These are phyloP conservation scores for Eremothecium sinecaudum DNA, from an alignment of 1,139 yeast species.

Conservation along the genomic window DNA sequence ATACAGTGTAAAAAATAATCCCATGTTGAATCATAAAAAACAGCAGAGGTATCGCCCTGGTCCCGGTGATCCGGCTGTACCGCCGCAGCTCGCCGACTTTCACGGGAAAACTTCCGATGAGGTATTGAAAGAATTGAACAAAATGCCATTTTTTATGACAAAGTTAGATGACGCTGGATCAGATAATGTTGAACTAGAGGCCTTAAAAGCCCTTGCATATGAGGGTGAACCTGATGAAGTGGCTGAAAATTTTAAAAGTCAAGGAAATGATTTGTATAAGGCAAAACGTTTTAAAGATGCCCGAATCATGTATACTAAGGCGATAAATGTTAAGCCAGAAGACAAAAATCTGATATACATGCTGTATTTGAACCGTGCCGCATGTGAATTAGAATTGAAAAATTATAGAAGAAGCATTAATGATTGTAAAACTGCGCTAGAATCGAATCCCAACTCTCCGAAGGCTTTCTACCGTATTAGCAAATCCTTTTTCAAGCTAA, in stretches of 20 bases:
- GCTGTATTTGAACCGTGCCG: constrained; percentile 74
- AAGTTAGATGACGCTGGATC: constrained; percentile 73
- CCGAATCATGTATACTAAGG: constrained; percentile 67
- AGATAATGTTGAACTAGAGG: constrained; percentile 68
- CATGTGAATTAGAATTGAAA: constrained; percentile 75
- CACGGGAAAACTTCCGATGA: constrained; percentile 66
- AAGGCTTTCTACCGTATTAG: constrained; percentile 86
- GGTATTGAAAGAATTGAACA: constrained; percentile 66
- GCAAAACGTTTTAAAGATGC: constrained; percentile 67
- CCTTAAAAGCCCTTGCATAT: constrained; percentile 81
- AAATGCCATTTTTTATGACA: constrained; percentile 92
- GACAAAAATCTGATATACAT: constrained; percentile 46
- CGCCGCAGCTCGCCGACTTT: constrained; percentile 69
- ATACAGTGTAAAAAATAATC: not conserved
- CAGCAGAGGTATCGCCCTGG: constrained; percentile 54
- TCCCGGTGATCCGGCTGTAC: constrained; percentile 70
- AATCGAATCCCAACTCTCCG: constrained; percentile 55
- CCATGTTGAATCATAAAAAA: constrained; percentile 17
- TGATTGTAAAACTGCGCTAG: constrained; percentile 70
- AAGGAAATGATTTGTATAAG: constrained; percentile 83
- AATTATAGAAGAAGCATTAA: constrained; percentile 81
- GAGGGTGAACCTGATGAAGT: constrained; percentile 94
- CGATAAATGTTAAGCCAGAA: constrained; percentile 59
- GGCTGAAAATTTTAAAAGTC: constrained; percentile 81
- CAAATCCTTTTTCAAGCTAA: constrained; percentile 64